phyloP scores from a whole-genome alignment of 495 filamentous ascomycete species.

The Delitschia confertaspora region DNA sequence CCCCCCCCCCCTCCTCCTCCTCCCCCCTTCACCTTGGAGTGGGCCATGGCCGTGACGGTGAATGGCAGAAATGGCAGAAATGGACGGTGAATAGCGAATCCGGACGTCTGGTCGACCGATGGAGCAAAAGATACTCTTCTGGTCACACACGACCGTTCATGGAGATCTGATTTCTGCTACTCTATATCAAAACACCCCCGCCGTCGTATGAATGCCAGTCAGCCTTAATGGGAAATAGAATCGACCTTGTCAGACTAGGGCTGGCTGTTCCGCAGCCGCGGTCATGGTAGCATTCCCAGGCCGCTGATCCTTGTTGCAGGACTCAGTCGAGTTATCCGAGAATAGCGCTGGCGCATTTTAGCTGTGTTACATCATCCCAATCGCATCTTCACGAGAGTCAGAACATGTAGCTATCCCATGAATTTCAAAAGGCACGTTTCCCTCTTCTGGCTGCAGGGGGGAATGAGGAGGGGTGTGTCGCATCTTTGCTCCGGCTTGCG shows the following conservation, averaged over 20 bases:
- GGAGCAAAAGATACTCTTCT: conserved; percentile 16
- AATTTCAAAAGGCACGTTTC: too few relatives aligned
- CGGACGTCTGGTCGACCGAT: conserved; percentile 17
- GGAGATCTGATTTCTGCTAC: conserved; percentile 11
- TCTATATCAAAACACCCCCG: conserved; percentile 4
- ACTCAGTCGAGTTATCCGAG: conserved; percentile 5
- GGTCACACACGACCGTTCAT: conserved; percentile 14
- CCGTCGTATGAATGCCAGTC: neutral
- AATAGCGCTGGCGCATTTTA: conserved; percentile 8
- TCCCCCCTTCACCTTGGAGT: neutral
- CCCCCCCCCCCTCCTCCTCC: too few relatives aligned
- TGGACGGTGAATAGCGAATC: conserved; percentile 10
- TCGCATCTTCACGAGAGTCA: neutral
- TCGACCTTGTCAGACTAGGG: conserved; percentile 16
- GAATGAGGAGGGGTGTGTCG: too few relatives aligned
- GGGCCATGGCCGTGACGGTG: neutral
- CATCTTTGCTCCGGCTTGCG: too few relatives aligned
- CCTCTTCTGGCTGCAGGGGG: too few relatives aligned
- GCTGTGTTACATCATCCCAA: conserved; percentile 16
- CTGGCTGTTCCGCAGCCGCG: conserved; percentile 27
- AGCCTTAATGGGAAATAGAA: conserved; percentile 1
- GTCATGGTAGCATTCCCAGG: conserved; percentile 26
- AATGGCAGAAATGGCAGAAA: neutral
- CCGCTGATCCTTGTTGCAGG: conserved; percentile 25
- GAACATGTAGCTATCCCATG: too few relatives aligned